Conservation (phyloP, 2,329 filamentous ascomycete genomes). For the Fusarium xyrophilum region DNA sequence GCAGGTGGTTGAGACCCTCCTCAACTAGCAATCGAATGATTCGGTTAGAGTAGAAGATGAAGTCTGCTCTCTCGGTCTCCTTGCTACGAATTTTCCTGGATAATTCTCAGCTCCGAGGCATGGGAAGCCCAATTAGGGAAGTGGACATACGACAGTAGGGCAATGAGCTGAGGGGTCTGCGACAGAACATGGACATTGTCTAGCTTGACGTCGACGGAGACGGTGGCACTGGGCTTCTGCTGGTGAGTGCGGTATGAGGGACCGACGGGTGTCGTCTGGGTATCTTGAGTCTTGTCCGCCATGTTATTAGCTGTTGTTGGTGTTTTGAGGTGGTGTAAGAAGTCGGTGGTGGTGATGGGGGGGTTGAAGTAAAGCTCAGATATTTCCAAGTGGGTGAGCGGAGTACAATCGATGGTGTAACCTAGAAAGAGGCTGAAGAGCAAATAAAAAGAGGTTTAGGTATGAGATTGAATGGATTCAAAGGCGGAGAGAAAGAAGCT, state of each 20-base stretch:
- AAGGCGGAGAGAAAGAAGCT: slow-evolving; percentile 24
- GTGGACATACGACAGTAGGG: slow-evolving; percentile 86
- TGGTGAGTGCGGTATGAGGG: slow-evolving; percentile 78
- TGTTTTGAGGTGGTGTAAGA: slow-evolving; percentile 9
- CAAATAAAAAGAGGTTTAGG: slow-evolving; percentile 2
- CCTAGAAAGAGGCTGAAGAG: neutral
- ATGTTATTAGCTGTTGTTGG: slow-evolving; percentile 36
- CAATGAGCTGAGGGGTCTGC: slow-evolving; percentile 96
- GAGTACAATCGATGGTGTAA: slow-evolving; percentile 1
- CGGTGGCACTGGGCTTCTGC: slow-evolving; percentile 85
- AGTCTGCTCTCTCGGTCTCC: slow-evolving; percentile 88
- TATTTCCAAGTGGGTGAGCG: slow-evolving; percentile 19
- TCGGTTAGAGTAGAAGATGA: slow-evolving; percentile 98
- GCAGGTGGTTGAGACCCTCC: slow-evolving; percentile 95
- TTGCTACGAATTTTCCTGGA: slow-evolving; percentile 92
- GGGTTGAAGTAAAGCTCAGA: slow-evolving; percentile 12
- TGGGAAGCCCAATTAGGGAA: slow-evolving; percentile 17
- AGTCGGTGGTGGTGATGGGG: slow-evolving; percentile 18
- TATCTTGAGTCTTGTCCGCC: slow-evolving; percentile 37
- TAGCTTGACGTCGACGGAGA: slow-evolving; percentile 81
- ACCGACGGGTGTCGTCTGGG: slow-evolving; percentile 71
- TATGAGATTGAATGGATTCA: slow-evolving; percentile 22
- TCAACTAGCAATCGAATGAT: slow-evolving; percentile 97
- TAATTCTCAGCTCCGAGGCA: slow-evolving; percentile 31
- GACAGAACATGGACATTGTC: slow-evolving; percentile 89